phyloP scores from a whole-genome alignment of 192 early-diverging fungal species.

The Umbelopsis vinacea region DNA sequence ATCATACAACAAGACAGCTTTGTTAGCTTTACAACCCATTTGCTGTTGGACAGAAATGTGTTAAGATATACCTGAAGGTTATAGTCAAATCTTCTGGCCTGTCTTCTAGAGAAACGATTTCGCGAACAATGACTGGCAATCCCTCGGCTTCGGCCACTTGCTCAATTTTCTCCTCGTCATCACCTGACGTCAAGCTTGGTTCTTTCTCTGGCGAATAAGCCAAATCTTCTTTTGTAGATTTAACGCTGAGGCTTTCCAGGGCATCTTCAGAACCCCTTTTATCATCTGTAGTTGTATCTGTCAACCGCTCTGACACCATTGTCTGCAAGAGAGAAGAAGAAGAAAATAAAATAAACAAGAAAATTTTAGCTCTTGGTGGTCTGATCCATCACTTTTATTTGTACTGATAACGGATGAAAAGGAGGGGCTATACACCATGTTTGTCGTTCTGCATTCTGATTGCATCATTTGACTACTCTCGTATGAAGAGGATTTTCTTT shows the following conservation, averaged over 20 bases:
- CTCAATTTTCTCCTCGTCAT: constrained; percentile 8
- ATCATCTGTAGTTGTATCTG: not conserved
- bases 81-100: constrained; percentile 42
- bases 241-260: not conserved
- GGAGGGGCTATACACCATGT: not conserved
- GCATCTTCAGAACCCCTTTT: not conserved
- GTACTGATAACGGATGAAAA: not conserved
- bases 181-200: constrained; percentile 13
- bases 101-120: constrained; percentile 48
- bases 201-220: not conserved
- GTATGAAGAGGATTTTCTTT: not conserved
- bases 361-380: not conserved
- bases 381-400: not conserved
- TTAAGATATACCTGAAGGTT: constrained; percentile 39
- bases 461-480: constrained; percentile 1
- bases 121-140: constrained; percentile 44
- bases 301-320: not conserved
- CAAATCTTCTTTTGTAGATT: not conserved
- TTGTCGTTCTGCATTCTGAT: constrained; percentile 3
- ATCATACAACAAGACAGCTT: not conserved
- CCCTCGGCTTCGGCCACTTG: not conserved
- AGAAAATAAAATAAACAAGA: not conserved
- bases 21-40: not conserved
- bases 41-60: not conserved
- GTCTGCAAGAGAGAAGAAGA: not conserved